These are phyloP conservation scores for Nannochloris sp. DNA, from an alignment of 139 green algal species.

Conservation along the genomic window DNA sequence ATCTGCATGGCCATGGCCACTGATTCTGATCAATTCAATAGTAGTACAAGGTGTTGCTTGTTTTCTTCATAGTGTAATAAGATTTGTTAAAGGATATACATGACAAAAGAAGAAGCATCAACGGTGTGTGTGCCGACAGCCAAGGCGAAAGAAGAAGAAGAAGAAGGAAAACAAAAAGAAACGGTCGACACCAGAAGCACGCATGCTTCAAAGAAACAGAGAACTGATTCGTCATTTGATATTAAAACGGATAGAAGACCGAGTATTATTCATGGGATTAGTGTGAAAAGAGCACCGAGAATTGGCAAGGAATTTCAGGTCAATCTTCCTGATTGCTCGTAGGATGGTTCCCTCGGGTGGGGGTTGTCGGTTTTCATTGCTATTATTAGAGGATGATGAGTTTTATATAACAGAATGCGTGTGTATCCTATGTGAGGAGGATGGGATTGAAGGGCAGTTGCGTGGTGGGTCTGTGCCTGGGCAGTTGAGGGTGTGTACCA, in stretches of 20 bases:
- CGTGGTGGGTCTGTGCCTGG: slow-evolving; percentile 61
- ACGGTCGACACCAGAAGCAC: neutral
- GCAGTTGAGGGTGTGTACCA: slow-evolving; percentile 68
- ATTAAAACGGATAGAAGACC: neutral
- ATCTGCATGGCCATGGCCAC: no score
- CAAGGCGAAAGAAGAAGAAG: neutral
- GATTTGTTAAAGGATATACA: neutral
- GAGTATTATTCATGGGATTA: neutral
- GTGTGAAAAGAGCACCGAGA: neutral
- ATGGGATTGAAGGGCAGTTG: no score
- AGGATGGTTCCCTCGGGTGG: neutral
- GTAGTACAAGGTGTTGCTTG: no score
- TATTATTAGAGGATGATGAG: slow-evolving; percentile 81
- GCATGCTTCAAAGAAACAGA: neutral
- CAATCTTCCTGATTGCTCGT: neutral
- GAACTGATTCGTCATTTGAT: neutral
- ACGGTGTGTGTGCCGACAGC: neutral
- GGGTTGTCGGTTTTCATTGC: slow-evolving; percentile 55
- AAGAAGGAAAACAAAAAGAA: neutral
- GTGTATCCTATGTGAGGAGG: slow-evolving; percentile 16
- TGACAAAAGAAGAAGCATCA: neutral
- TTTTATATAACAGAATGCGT: slow-evolving; percentile 65
- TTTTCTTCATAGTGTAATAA: no score
- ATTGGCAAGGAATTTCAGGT: neutral
- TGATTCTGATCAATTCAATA: no score